These are phyloP conservation scores for Eucalyptus urophylla DNA, from an alignment of 345 rosid species.

Conservation along the genomic window DNA sequence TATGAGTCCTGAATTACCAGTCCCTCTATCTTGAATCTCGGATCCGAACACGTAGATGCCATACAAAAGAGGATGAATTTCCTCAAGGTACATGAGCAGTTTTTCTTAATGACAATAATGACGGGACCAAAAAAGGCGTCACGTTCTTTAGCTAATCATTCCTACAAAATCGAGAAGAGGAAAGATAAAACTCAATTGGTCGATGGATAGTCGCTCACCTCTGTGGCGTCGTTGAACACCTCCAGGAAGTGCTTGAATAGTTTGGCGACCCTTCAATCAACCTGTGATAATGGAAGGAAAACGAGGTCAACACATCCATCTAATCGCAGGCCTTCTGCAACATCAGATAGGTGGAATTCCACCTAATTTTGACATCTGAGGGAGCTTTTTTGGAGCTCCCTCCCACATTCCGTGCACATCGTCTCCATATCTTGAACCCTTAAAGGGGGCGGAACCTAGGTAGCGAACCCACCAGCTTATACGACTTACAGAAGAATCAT, in stretches of 20 bases:
- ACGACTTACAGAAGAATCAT: not conserved
- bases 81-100: not conserved
- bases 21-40: not conserved
- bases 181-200: not conserved
- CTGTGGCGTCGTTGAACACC: not conserved
- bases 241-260: not conserved
- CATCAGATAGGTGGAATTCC: not conserved
- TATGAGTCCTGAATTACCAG: not conserved
- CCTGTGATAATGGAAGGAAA: not conserved
- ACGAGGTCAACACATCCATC: not conserved
- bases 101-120: not conserved
- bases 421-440: not conserved
- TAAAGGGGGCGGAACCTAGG: not conserved
- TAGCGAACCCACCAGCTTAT: too few relatives aligned
- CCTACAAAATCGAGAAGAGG: not conserved
- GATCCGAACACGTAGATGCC: not conserved
- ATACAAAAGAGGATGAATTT: not conserved
- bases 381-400: not conserved
- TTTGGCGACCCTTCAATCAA: not conserved
- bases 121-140: not conserved
- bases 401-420: not conserved
- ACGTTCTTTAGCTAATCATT: not conserved
- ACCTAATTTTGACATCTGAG: not conserved
- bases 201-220: not conserved
- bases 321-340: not conserved